Evolutionary conservation across 768 basidiomycete species (phyloP), one percentile per base, ranked within the genome.

Genomic region (Xerocomellus chrysenteron): DNA sequence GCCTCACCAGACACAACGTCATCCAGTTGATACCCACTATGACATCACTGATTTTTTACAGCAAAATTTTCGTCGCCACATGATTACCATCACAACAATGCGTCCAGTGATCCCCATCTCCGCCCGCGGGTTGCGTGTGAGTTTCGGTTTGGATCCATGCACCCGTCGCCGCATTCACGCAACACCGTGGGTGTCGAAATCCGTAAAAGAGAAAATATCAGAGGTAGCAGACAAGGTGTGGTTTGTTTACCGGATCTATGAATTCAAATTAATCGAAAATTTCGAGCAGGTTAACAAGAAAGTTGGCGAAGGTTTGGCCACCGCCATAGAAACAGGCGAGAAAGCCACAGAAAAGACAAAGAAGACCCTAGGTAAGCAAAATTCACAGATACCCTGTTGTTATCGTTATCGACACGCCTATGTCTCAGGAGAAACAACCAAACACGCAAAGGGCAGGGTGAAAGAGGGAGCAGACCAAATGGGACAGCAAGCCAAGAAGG

Each of bases 241-340:
- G 40, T 14, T 36, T 30, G 5, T 55, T 24, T n/a, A 44, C 11
- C 12, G 10, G 5, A 12, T 16, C 13, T 8, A 26, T 17, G 36
- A 30, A 19, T 19, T 39, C 14, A 8, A 9, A 46, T 16, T 37
- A 30, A 19, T 57, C 30, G n/a, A 10, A 12, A 1, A 45, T 12
- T 11, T 44, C 37, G 33, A 37, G 33, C 53, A 78, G 75, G 70
- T 78, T 17, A 80, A 77, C 68, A 77, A 72, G 60, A 68, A 66
- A 26, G 71, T 75, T 21, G 78, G 77, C 4, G 33, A 68, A 47
- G 69, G 71, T 17, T 62, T 79, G n/a, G 78, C 77, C 5, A 68
- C 68, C 2, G 76, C 72, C 6, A 74, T 79, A 50, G 79, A 77
- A 58, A 74, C 66, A 21, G 78, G 74, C 16, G 75, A 80, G 61